These are phyloP conservation scores for Euphrasia confusa DNA, from an alignment of 257 asterid genomes.

Conservation along the genomic window DNA sequence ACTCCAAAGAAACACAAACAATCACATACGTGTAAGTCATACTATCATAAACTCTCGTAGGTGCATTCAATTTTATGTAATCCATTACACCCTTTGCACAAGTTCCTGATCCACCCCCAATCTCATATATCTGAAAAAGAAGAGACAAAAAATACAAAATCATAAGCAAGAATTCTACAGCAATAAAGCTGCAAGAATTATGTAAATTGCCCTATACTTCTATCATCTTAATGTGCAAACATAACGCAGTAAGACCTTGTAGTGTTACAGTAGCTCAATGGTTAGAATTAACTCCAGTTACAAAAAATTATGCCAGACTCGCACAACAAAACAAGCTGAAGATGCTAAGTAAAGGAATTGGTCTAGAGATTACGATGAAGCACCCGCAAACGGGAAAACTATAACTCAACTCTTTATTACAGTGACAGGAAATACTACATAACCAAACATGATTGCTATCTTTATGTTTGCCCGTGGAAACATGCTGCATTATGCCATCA, in stretches of 20 bases:
- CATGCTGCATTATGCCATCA: slow-evolving; percentile 5
- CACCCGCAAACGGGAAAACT: neutral
- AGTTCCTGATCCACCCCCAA: slow-evolving; percentile 99
- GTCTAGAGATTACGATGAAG: neutral
- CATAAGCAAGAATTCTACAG: slow-evolving; percentile 11
- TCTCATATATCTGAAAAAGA: slow-evolving; percentile 83
- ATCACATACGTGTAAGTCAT: slow-evolving; percentile 76
- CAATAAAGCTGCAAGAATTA: neutral
- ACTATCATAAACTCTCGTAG: slow-evolving; percentile 80
- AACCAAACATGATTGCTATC: neutral
- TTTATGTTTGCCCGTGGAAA: slow-evolving; percentile 9
- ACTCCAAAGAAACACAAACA: slow-evolving; percentile 10
- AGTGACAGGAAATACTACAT: neutral
- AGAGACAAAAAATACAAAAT: neutral
- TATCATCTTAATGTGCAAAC: slow-evolving; percentile 12
- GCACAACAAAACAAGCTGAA: slow-evolving; percentile 11
- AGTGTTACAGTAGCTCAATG: neutral
- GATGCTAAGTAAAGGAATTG: slow-evolving; percentile 2
- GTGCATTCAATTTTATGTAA: slow-evolving; percentile 88
- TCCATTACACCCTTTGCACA: slow-evolving; percentile 99
- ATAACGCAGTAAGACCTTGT: neutral
- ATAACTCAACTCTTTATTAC: neutral
- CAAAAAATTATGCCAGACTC: slow-evolving; percentile 5
- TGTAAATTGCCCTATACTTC: neutral
- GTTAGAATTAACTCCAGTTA: neutral